Percentiles rank a stretch among this genome's conserved stretches.
Evolutionary conservation across 2,329 filamentous ascomycete species (phyloP).

Genomic region (Pseudogymnoascus pannorum): DNA sequence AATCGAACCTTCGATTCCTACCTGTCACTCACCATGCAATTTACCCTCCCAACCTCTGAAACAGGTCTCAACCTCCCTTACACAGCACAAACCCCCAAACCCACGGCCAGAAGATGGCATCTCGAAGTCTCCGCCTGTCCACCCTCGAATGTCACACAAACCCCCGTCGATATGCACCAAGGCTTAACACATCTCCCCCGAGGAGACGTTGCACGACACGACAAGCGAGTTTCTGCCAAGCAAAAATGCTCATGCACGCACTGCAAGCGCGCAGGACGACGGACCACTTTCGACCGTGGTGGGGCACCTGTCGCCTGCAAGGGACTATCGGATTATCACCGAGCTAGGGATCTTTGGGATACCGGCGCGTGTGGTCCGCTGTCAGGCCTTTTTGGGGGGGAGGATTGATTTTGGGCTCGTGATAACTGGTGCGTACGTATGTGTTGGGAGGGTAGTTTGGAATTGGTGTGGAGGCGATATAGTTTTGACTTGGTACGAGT

Average conservation of each 20-base stretch:
- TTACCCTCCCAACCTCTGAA: not conserved
- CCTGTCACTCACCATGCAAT: not conserved
- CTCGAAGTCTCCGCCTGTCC: not conserved
- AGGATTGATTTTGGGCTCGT: not conserved
- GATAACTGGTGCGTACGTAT: not conserved
- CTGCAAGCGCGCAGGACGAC: not conserved
- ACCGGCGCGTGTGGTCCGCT: not conserved
- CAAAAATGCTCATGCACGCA: no score
- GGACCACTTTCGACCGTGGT: not conserved
- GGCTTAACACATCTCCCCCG: not conserved
- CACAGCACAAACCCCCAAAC: not conserved
- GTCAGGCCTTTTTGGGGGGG: not conserved
- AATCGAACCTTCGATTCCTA: not conserved
- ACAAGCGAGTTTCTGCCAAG: no score
- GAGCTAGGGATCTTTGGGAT: not conserved
- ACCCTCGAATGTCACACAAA: not conserved
- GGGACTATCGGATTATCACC: slow-evolving; percentile 3
- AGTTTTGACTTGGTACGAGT: not conserved
- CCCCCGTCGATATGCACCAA: not conserved
- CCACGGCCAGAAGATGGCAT: not conserved
- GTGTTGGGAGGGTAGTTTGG: not conserved
- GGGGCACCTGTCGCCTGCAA: not conserved
- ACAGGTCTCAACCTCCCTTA: not conserved
- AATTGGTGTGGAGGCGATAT: not conserved
- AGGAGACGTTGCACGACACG: not conserved